Base-by-base conservation (phyloP, 306 rosid genomes). In the Gynostemma pentaphyllum region DNA sequence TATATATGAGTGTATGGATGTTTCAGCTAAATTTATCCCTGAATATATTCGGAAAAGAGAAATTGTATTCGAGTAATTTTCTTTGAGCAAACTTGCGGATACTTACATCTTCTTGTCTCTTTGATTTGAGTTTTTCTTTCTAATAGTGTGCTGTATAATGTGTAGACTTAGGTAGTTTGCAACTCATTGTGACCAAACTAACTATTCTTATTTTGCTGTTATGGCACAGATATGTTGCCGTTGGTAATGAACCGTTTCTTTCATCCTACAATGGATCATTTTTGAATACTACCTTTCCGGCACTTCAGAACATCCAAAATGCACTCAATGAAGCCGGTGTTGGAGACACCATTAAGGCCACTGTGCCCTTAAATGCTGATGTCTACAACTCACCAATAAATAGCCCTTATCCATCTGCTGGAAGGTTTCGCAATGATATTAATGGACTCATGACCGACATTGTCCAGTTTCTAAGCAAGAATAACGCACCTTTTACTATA, bases 171-270 rank as follows among this genome's bases (percentile, higher is more conserved):
- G 53, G 22, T 48, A 48, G 16, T 23, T 40, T 60, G 13, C 2
- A 9, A 40, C 21, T 9, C 32, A 21, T 55, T 32, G 32, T 32
- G 64, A 47, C 26, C 34, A n/a, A n/a, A 54, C 11, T 39, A 44
- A 66, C 40, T 37, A 16, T 22, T 24, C 59, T 61, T 46, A 23
- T 39, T 62, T 15, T 45, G 37, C 42, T 79, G 19, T 39, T 79
- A 75, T 69, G 24, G 55, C 48, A 19, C 76, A 92, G 99, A 76
- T 92, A 84, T 76, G 99, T 87, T 41, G 99, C 99, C 21, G 99
- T 92, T 69, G 99, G 99, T 21, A 92, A 92, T 22, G 99, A 92
- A 72, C 99, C 99, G 70, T 92, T 92, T 81, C 80, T 92, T 66
- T 66, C 81, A 75, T 74, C 99, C 39, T 92, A 92, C 79, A 88